phyloP scores from a whole-genome alignment of 345 rosid genomes.

The Rhodamnia rubescens region DNA sequence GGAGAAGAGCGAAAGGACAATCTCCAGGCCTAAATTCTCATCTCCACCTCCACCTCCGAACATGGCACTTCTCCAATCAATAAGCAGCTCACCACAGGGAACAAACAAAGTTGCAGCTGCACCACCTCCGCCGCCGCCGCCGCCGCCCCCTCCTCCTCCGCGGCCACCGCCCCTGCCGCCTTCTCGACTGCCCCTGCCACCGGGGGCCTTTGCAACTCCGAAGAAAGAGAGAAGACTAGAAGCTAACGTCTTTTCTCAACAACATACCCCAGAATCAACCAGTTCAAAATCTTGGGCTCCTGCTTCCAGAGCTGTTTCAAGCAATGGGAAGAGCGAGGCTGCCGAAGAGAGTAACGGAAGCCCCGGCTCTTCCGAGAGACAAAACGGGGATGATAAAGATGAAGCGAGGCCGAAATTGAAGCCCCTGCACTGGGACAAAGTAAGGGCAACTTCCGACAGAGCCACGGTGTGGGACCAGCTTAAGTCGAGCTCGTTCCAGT shows the following conservation, averaged over 20 bases:
- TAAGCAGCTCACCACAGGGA: slow-evolving; percentile 26
- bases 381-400: slow-evolving; percentile 54
- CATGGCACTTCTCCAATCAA: slow-evolving; percentile 63
- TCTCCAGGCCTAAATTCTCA: slow-evolving; percentile 51
- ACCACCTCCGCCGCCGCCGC: slow-evolving; percentile 23
- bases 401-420: slow-evolving; percentile 73
- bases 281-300: slow-evolving; percentile 28
- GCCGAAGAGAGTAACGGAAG: slow-evolving; percentile 22
- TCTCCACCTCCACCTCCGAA: slow-evolving; percentile 89
- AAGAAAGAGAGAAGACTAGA: slow-evolving; percentile 23
- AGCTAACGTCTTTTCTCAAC: slow-evolving; percentile 13
- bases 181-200: slow-evolving; percentile 32
- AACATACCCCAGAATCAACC: slow-evolving; percentile 11
- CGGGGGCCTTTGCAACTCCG: slow-evolving; percentile 12
- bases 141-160: not conserved
- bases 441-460: slow-evolving; percentile 86
- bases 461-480: slow-evolving; percentile 99
- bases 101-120: slow-evolving; percentile 20
- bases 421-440: slow-evolving; percentile 99
- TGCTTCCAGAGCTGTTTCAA: slow-evolving; percentile 20
- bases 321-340: slow-evolving; percentile 7
- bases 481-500: slow-evolving; percentile 95
- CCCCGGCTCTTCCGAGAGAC: slow-evolving; percentile 34
- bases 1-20: slow-evolving; percentile 6
- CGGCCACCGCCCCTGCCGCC: not conserved